Percentiles rank a stretch among this genome's conserved stretches.
phyloP scores from a whole-genome alignment of 768 basidiomycete species.

The Panaeolus cyanescens region DNA sequence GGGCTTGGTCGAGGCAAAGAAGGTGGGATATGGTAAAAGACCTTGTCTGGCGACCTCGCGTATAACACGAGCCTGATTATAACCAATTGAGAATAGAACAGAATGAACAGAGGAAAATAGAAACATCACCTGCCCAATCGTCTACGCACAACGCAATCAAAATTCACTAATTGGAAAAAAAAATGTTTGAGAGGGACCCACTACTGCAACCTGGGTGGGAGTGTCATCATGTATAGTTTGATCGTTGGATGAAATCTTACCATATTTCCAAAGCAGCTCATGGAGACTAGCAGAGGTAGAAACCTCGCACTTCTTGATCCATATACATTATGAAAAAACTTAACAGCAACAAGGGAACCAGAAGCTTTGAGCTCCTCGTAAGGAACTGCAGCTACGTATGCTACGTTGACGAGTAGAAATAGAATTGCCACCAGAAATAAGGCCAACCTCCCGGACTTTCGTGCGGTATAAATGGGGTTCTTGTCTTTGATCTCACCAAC shows the following conservation, averaged over 20 bases:
- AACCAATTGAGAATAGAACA: not conserved
- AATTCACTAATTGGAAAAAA: not conserved
- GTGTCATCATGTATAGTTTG: too few relatives aligned
- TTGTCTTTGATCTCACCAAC: slow-evolving; percentile 40
- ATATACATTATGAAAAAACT: slow-evolving; percentile 35
- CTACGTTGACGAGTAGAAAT: slow-evolving; percentile 48
- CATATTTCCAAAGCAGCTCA: slow-evolving; percentile 39
- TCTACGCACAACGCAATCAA: slow-evolving; percentile 13
- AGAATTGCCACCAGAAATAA: slow-evolving; percentile 41
- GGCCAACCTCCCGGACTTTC: slow-evolving; percentile 42
- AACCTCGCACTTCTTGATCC: slow-evolving; percentile 26
- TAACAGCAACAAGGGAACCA: slow-evolving; percentile 34
- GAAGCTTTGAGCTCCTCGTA: slow-evolving; percentile 33
- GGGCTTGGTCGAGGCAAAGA: slow-evolving; percentile 49
- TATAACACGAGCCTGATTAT: slow-evolving; percentile 40
- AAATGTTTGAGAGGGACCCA: slow-evolving; percentile 15
- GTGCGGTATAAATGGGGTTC: slow-evolving; percentile 46
- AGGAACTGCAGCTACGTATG: slow-evolving; percentile 37
- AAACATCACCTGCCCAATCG: slow-evolving; percentile 28
- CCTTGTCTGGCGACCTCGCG: slow-evolving; percentile 57
- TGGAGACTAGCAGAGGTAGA: slow-evolving; percentile 32
- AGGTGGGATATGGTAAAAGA: slow-evolving; percentile 46
- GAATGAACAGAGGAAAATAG: too few relatives aligned
- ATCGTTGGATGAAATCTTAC: slow-evolving; percentile 21
- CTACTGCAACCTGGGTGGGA: slow-evolving; percentile 29